These are phyloP conservation scores for Saxophila tyrrhenica DNA, from an alignment of 495 filamentous ascomycete species.

Conservation along the genomic window DNA sequence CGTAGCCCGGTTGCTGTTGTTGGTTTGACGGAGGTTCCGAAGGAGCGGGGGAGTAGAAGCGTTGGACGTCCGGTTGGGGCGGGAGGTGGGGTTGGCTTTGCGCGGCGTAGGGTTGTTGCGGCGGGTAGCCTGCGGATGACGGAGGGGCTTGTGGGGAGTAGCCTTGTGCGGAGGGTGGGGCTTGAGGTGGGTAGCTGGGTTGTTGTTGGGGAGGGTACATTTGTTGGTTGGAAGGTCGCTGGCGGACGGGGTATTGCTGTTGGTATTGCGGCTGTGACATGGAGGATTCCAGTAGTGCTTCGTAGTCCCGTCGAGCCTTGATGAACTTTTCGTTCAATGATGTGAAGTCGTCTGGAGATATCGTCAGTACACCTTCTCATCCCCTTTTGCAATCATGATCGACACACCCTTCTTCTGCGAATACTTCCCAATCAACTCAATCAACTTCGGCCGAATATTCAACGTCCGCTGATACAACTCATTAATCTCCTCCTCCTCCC, in stretches of 20 bases:
- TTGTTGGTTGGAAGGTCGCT: conserved; percentile 45
- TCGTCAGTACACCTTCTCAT: neutral
- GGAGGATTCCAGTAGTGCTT: conserved; percentile 85
- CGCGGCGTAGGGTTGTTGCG: conserved; percentile 30
- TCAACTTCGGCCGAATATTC: conserved; percentile 89
- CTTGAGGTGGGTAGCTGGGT: conserved; percentile 41
- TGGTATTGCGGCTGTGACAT: conserved; percentile 62
- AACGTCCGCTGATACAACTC: conserved; percentile 80
- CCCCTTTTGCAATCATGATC: neutral
- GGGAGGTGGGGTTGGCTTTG: conserved; percentile 32
- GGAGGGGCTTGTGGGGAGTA: conserved; percentile 31
- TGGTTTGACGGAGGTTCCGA: conserved; percentile 17
- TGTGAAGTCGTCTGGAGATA: conserved; percentile 76
- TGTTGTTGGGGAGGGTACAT: conserved; percentile 17
- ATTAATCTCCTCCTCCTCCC: conserved; percentile 56
- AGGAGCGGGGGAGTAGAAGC: conserved; percentile 22
- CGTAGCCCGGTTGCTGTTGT: conserved; percentile 22
- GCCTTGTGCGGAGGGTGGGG: conserved; percentile 29
- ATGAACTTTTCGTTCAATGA: conserved; percentile 99
- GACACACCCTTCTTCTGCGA: conserved; percentile 90
- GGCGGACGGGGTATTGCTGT: conserved; percentile 56
- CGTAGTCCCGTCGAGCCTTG: conserved; percentile 93
- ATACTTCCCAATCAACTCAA: conserved; percentile 97
- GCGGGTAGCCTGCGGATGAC: conserved; percentile 11
- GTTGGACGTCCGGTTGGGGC: conserved; percentile 24